phyloP scores from a whole-genome alignment of 2,329 filamentous ascomycete species.

The Capronia epimyces region DNA sequence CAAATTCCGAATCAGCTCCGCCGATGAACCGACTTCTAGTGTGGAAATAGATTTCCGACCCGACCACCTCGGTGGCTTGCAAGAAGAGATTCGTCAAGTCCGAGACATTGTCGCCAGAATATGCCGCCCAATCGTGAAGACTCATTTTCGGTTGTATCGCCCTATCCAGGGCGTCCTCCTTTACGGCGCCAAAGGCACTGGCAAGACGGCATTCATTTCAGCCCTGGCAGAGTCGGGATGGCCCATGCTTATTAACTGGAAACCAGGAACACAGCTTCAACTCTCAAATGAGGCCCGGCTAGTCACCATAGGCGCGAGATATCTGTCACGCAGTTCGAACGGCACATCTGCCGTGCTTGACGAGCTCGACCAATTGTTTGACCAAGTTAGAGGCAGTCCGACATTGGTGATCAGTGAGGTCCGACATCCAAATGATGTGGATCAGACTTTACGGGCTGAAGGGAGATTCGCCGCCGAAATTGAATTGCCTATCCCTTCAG shows the following conservation, averaged over 20 bases:
- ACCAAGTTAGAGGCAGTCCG: slow-evolving; percentile 41
- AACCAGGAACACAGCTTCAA: slow-evolving; percentile 45
- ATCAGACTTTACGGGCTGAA: slow-evolving; percentile 59
- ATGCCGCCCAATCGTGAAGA: slow-evolving; percentile 8
- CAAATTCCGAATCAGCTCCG: slow-evolving; percentile 9
- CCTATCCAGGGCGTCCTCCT: slow-evolving; percentile 60
- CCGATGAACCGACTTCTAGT: neutral
- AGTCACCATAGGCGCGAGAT: slow-evolving; percentile 16
- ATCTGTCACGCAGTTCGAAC: slow-evolving; percentile 23
- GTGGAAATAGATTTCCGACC: slow-evolving; percentile 15
- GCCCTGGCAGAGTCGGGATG: slow-evolving; percentile 63
- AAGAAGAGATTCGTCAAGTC: slow-evolving; percentile 17
- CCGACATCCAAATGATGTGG: slow-evolving; percentile 66
- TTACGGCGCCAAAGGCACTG: slow-evolving; percentile 76
- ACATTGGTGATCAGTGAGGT: slow-evolving; percentile 73
- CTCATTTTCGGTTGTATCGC: slow-evolving; percentile 10
- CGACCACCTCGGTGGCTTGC: slow-evolving; percentile 20
- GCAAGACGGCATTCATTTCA: slow-evolving; percentile 70
- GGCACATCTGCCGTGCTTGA: slow-evolving; percentile 34
- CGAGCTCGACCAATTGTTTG: slow-evolving; percentile 40
- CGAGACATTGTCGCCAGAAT: slow-evolving; percentile 20
- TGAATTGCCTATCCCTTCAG: slow-evolving; percentile 71
- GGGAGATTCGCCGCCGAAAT: slow-evolving; percentile 64
- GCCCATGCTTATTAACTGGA: slow-evolving; percentile 57
- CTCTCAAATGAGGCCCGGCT: slow-evolving; percentile 31